phyloP scores from a whole-genome alignment of 208 protist species.

The Crithidia expoeki region DNA sequence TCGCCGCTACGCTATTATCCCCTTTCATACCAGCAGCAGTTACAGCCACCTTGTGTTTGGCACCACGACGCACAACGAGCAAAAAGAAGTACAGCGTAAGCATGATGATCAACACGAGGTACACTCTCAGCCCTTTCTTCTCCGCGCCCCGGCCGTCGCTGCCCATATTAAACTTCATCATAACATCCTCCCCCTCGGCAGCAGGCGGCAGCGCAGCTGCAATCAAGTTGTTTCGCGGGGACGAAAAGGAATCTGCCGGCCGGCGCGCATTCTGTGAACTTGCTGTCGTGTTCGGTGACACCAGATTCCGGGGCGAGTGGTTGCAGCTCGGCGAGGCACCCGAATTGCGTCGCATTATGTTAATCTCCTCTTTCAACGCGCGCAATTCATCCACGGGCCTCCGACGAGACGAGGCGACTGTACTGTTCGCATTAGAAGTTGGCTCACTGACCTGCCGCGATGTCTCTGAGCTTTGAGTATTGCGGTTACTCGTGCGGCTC shows the following conservation, averaged over 20 bases:
- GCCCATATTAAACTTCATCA: slow-evolving; percentile 24
- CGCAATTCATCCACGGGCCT: slow-evolving; percentile 51
- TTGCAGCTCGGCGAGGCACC: background rate
- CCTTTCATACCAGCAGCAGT: background rate
- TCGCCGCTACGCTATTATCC: background rate
- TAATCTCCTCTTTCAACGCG: slow-evolving; percentile 47
- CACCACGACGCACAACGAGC: slow-evolving; percentile 26
- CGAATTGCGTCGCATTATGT: slow-evolving; percentile 30
- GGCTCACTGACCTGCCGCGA: background rate
- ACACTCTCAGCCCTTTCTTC: slow-evolving; percentile 41
- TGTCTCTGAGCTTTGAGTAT: background rate
- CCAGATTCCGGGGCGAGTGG: background rate
- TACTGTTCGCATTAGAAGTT: background rate
- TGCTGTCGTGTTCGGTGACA: background rate
- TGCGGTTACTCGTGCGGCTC: background rate
- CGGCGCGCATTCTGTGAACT: background rate
- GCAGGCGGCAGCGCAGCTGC: background rate
- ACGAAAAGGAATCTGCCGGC: background rate
- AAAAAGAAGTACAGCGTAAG: slow-evolving; percentile 35
- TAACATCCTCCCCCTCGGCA: slow-evolving; percentile 4
- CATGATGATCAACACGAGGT: slow-evolving; percentile 44
- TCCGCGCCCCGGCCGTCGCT: background rate
- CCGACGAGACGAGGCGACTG: slow-evolving; percentile 3
- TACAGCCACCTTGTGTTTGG: slow-evolving; percentile 4
- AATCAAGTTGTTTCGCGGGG: background rate